phyloP scores from a whole-genome alignment of 805 yeast species.

The Metschnikowia dekortorum region DNA sequence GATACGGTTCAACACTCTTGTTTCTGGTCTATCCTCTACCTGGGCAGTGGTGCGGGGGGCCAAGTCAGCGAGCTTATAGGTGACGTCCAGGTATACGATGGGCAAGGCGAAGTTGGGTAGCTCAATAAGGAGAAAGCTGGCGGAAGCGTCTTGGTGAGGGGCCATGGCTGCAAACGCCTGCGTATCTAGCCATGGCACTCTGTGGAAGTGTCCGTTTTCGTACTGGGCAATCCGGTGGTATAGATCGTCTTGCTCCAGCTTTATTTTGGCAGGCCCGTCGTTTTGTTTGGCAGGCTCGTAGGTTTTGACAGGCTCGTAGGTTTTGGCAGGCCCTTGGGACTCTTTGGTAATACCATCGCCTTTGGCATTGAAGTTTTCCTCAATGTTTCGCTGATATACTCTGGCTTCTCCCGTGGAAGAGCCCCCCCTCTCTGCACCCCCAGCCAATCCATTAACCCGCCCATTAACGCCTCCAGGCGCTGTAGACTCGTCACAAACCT shows the following conservation, averaged over 20 bases:
- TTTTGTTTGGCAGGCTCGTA: no score
- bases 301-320: no score
- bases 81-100: constrained; percentile 60
- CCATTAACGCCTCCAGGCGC: no score
- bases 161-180: constrained; percentile 50
- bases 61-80: constrained; percentile 23
- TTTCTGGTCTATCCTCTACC: constrained; percentile 19
- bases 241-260: neutral
- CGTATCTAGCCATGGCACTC: constrained; percentile 71
- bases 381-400: no score
- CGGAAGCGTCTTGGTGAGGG: neutral
- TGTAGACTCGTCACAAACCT: no score
- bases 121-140: constrained; percentile 28
- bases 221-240: constrained; percentile 47
- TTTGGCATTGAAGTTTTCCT: no score
- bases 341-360: no score
- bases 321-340: no score
- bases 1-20: neutral
- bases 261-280: no score
- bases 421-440: no score
- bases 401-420: no score
- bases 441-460: no score
- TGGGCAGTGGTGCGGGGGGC: constrained; percentile 6
- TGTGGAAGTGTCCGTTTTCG: constrained; percentile 61
- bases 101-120: constrained; percentile 67